Conservation (phyloP, 2,329 filamentous ascomycete species). For the Colletotrichum nymphaeae region DNA sequence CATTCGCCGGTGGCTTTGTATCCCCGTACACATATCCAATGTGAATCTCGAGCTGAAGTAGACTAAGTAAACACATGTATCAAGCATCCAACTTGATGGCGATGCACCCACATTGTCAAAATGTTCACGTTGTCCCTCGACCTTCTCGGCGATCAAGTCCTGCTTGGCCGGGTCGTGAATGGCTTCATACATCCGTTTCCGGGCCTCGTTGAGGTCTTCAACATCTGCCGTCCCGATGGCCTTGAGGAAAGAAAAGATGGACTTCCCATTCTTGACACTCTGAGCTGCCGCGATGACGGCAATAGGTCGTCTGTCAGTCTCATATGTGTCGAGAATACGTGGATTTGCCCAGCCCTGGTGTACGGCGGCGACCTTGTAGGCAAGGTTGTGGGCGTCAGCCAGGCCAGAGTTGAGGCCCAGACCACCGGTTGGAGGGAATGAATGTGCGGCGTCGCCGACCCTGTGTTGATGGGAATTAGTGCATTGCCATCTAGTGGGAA, state of each 20-base stretch:
- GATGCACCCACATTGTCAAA: constrained; percentile 49
- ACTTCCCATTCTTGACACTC: constrained; percentile 55
- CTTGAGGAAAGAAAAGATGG: constrained; percentile 54
- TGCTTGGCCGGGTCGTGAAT: constrained; percentile 45
- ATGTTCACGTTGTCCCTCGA: constrained; percentile 53
- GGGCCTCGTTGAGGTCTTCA: constrained; percentile 42
- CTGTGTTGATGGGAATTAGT: constrained; percentile 1
- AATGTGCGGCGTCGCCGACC: constrained; percentile 47
- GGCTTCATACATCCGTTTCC: constrained; percentile 43
- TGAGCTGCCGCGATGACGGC: constrained; percentile 53
- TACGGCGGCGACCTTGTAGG: constrained; percentile 51
- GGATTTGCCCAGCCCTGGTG: constrained; percentile 44
- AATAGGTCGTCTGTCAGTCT: constrained; percentile 50
- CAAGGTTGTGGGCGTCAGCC: constrained; percentile 46
- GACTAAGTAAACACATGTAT: neutral
- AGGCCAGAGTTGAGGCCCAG: constrained; percentile 47
- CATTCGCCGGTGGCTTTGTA: constrained; percentile 45
- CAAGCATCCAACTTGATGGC: neutral
- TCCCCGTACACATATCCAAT: constrained; percentile 56
- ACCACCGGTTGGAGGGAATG: constrained; percentile 47
- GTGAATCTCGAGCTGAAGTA: constrained; percentile 49
- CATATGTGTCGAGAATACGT: constrained; percentile 49
- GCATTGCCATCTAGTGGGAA: neutral
- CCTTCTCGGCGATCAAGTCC: constrained; percentile 43
- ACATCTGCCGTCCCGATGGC: constrained; percentile 48